These are phyloP conservation scores for Ophiostoma angusticollis DNA, from an alignment of 2,329 filamentous ascomycete genomes.

Conservation along the genomic window DNA sequence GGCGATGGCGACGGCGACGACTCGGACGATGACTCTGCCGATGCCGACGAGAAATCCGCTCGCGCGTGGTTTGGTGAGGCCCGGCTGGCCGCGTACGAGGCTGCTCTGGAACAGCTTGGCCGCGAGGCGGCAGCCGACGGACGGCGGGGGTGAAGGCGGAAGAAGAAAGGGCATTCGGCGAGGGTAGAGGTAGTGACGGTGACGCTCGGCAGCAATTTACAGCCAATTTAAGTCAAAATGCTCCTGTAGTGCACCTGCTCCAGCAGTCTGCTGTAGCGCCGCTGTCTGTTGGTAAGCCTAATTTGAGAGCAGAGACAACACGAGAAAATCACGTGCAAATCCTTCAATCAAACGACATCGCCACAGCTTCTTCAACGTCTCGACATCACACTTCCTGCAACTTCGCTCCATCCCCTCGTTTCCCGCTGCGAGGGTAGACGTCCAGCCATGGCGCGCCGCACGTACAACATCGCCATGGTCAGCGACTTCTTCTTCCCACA, in stretches of 20 bases:
- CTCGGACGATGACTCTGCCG: constrained; percentile 27
- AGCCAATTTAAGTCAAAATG: too few relatives aligned
- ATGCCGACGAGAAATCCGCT: constrained; percentile 15
- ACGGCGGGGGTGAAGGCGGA: constrained; percentile 11
- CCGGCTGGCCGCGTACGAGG: constrained; percentile 35
- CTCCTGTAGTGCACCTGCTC: too few relatives aligned
- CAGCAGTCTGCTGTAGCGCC: too few relatives aligned
- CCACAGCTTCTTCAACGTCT: too few relatives aligned
- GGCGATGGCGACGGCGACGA: constrained; percentile 1
- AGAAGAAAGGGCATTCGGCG: neutral
- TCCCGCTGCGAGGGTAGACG: too few relatives aligned
- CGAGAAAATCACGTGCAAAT: too few relatives aligned
- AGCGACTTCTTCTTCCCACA: constrained; percentile 99
- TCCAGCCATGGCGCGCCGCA: constrained; percentile 39
- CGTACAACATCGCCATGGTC: constrained; percentile 74
- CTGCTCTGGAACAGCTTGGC: constrained; percentile 48
- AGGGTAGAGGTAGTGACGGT: neutral
- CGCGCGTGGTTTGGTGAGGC: constrained; percentile 28
- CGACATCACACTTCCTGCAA: neutral
- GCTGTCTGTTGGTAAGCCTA: too few relatives aligned
- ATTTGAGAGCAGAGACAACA: too few relatives aligned
- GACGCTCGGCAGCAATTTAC: too few relatives aligned
- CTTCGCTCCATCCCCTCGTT: neutral
- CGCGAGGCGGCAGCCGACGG: constrained; percentile 42
- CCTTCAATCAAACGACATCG: too few relatives aligned